Percentiles rank a stretch among this genome's conserved stretches.
These are phyloP conservation scores for Crataegus laevigata DNA, from an alignment of 306 rosid genomes.

Conservation along the genomic window DNA sequence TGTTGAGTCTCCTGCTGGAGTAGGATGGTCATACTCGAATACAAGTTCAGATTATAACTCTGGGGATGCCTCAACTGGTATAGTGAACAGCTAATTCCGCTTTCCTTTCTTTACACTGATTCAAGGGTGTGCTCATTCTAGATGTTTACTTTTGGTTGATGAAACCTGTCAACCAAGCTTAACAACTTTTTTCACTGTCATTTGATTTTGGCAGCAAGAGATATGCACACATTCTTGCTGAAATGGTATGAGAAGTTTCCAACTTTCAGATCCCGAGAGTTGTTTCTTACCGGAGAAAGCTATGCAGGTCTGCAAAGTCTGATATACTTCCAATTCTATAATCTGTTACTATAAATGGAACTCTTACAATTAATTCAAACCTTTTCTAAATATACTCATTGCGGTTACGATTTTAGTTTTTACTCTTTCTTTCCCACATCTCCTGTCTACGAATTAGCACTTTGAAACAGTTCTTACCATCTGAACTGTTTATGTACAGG, in stretches of 20 bases:
- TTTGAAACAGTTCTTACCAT: background rate
- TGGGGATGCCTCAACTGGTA: conserved; percentile 78
- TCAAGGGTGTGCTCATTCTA: background rate
- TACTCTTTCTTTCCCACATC: background rate
- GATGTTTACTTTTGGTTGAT: background rate
- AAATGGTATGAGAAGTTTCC: conserved; percentile 84
- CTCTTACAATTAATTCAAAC: too few relatives aligned
- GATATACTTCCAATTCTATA: too few relatives aligned
- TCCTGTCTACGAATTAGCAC: background rate
- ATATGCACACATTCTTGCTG: conserved; percentile 59
- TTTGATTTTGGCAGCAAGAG: conserved; percentile 54
- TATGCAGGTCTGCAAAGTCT: conserved; percentile 58
- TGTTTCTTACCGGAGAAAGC: conserved; percentile 92
- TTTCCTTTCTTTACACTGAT: background rate
- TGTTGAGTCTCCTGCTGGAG: conserved; percentile 93
- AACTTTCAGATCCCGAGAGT: conserved; percentile 45
- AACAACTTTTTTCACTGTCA: background rate
- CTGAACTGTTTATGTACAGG: conserved; percentile 30
- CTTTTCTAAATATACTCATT: background rate
- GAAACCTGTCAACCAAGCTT: background rate
- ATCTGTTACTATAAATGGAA: too few relatives aligned
- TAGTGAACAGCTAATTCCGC: background rate
- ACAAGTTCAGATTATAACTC: conserved; percentile 59
- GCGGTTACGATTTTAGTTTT: background rate
- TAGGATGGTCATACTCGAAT: conserved; percentile 95